phyloP scores from a whole-genome alignment of 2,329 filamentous ascomycete genomes.

The Colletotrichum salicis region DNA sequence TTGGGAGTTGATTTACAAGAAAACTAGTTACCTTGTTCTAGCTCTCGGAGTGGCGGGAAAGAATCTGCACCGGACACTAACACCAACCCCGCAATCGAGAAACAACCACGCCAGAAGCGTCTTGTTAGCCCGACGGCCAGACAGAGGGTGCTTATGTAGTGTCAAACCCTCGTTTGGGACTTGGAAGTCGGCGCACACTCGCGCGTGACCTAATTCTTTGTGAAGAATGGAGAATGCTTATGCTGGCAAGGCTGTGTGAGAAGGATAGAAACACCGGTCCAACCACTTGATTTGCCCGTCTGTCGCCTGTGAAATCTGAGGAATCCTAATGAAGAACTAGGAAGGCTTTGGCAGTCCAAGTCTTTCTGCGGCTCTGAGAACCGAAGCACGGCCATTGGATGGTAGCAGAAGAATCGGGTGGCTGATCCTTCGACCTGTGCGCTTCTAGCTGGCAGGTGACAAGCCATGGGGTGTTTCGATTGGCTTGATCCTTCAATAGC shows the following conservation, averaged over 20 bases:
- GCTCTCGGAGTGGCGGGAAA: neutral
- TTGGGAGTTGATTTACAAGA: neutral
- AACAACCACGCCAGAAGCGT: neutral
- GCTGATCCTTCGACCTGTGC: constrained; percentile 22
- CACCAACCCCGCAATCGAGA: neutral
- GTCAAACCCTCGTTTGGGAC: neutral
- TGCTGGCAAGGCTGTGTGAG: neutral
- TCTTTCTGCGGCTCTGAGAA: neutral
- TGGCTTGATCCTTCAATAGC: constrained; percentile 18
- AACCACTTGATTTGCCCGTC: neutral
- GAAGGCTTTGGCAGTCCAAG: neutral
- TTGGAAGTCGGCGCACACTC: neutral
- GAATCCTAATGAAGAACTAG: neutral
- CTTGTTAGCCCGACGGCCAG: neutral
- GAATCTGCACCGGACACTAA: neutral
- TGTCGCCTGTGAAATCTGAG: neutral
- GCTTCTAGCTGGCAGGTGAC: constrained; percentile 24
- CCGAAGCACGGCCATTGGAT: constrained; percentile 8
- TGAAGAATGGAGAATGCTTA: neutral
- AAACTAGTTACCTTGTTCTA: neutral
- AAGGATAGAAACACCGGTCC: neutral
- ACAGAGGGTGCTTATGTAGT: neutral
- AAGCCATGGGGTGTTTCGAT: constrained; percentile 2
- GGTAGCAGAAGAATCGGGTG: constrained; percentile 12
- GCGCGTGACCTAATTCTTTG: neutral